Conservation (phyloP, 208 protist species). For the Trypanosoma theileri region DNA sequence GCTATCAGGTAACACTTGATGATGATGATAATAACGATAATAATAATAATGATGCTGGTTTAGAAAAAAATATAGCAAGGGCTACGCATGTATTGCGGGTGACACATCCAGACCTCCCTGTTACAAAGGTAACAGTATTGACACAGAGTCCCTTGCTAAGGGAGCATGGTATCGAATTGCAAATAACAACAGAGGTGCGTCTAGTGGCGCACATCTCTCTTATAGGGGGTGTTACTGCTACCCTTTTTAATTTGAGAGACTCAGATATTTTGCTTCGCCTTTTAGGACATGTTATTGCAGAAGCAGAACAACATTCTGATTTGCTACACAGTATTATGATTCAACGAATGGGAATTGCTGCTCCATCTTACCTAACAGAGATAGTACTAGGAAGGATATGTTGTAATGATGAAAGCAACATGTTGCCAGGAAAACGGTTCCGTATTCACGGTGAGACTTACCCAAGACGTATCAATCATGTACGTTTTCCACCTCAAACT, state of each 20-base stretch:
- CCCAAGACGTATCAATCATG: constrained; percentile 67
- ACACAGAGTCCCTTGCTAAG: constrained; percentile 54
- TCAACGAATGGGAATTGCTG: constrained; percentile 69
- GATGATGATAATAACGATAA: not conserved
- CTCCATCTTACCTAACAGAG: constrained; percentile 61
- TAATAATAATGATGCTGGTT: not conserved
- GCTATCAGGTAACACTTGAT: constrained; percentile 35
- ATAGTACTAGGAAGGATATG: constrained; percentile 61
- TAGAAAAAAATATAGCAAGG: constrained; percentile 5
- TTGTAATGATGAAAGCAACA: constrained; percentile 71
- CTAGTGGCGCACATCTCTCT: constrained; percentile 64
- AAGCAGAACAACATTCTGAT: constrained; percentile 67
- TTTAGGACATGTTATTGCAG: constrained; percentile 54
- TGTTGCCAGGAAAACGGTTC: constrained; percentile 43
- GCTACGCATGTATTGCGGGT: constrained; percentile 53
- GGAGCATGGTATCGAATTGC: constrained; percentile 40
- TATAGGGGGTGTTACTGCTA: constrained; percentile 43
- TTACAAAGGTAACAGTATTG: constrained; percentile 53
- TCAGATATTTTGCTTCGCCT: constrained; percentile 69
- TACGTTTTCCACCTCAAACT: constrained; percentile 47
- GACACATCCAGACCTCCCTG: constrained; percentile 47
- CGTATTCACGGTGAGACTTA: constrained; percentile 58
- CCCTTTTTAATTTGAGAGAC: constrained; percentile 78
- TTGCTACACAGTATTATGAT: constrained; percentile 76
- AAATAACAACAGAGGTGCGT: constrained; percentile 22